Conservation (phyloP, 192 early-diverging fungal genomes). For the Coemansia sp. region DNA sequence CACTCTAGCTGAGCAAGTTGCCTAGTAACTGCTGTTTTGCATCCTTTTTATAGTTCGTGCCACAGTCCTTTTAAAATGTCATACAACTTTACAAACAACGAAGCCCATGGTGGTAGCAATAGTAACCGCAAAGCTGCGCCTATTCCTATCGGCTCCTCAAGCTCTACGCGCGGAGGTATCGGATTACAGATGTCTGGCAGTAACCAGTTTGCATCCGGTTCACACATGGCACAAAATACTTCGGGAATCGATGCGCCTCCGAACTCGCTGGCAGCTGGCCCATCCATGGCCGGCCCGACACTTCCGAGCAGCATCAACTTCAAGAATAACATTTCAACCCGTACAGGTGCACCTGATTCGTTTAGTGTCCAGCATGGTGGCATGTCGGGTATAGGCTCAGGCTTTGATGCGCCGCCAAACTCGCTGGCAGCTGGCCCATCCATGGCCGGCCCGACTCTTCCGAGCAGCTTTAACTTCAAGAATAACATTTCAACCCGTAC, state of each 20-base stretch:
- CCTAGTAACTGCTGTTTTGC: background rate
- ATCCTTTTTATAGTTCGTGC: background rate
- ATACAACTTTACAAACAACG: slow-evolving; percentile 29
- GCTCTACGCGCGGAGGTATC: slow-evolving; percentile 1
- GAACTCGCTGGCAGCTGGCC: slow-evolving; percentile 21
- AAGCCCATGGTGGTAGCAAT: slow-evolving; percentile 4
- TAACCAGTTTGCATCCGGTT: slow-evolving; percentile 8
- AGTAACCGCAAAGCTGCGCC: slow-evolving; percentile 5
- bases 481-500: background rate
- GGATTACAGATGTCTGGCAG: background rate
- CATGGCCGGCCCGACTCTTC: background rate
- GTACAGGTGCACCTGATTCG: too few species aligned
- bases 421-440: slow-evolving; percentile 1
- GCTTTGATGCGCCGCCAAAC: slow-evolving; percentile 35
- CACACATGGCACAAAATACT: slow-evolving; percentile 1
- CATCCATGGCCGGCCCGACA: background rate
- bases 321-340: background rate
- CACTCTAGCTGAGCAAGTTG: too few species aligned
- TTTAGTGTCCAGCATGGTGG: background rate
- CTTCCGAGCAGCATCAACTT: background rate
- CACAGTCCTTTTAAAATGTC: background rate
- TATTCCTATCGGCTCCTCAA: slow-evolving; percentile 16
- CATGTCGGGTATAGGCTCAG: slow-evolving; percentile 2
- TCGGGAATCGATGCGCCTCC: slow-evolving; percentile 29
- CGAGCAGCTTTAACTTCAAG: background rate